These are phyloP conservation scores for Reticulascus tulasneorum DNA, from an alignment of 2,329 filamentous ascomycete species.

Conservation along the genomic window DNA sequence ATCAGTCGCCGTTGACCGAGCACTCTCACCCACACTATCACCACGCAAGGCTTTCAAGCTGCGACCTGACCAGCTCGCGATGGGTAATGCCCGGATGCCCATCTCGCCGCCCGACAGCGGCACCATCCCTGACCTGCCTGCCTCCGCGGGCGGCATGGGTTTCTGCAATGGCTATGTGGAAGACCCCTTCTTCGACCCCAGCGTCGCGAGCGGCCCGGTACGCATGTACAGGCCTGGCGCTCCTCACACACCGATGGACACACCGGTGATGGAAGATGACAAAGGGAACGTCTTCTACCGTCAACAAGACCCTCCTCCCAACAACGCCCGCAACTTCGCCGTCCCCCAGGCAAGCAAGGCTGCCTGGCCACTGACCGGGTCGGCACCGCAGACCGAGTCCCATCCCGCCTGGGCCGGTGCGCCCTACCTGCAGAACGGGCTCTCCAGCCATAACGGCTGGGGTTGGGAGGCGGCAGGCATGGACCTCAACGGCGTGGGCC, in stretches of 20 bases:
- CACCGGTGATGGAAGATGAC: conserved; percentile 26
- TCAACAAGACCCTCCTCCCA: conserved; percentile 13
- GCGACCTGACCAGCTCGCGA: conserved; percentile 18
- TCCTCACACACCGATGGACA: conserved; percentile 33
- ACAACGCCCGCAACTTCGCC: conserved; percentile 11
- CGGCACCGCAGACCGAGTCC: conserved; percentile 9
- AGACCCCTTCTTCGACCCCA: conserved; percentile 32
- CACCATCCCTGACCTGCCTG: conserved; percentile 18
- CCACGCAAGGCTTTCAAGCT: conserved; percentile 29
- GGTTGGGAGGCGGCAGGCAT: conserved; percentile 28
- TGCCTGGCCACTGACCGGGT: conserved; percentile 18
- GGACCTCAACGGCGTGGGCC: conserved; percentile 20
- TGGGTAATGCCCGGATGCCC: conserved; percentile 13
- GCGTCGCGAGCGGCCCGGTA: conserved; percentile 21
- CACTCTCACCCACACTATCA: conserved; percentile 13
- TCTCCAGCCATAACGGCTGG: conserved; percentile 21
- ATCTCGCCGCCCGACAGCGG: conserved; percentile 19
- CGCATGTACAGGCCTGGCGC: conserved; percentile 24
- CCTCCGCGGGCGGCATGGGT: conserved; percentile 9
- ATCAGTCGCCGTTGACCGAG: conserved; percentile 10
- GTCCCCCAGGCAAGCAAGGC: conserved; percentile 17
- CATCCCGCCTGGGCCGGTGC: conserved; percentile 14
- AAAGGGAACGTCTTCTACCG: conserved; percentile 26
- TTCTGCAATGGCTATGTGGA: conserved; percentile 34
- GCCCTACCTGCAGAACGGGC: conserved; percentile 6